Base-by-base conservation (phyloP, 2,329 filamentous ascomycete species). In the Leptosphaerulina australis region DNA sequence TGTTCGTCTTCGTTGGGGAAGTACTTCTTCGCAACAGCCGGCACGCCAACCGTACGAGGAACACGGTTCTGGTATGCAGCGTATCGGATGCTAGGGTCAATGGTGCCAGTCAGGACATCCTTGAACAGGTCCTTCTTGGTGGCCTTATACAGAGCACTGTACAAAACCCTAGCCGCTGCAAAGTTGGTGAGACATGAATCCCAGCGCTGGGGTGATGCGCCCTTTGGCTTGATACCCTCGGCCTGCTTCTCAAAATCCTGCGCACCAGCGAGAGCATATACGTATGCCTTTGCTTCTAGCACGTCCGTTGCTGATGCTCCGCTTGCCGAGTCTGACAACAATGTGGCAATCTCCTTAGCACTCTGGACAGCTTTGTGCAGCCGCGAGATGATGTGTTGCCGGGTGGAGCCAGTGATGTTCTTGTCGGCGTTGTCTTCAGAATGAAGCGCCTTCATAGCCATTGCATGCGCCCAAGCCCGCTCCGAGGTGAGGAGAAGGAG, bases 41-140 rank as follows among this genome's bases (percentile, higher is more conserved):
- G 82, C 38, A 96, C 87, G 2, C 92, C 87, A 44, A 91, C 83
- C 2, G 91, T 96, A 33, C 94, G 86, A 0, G 93, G 89, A 24
- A 96, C 83, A 70, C 93, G 88, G 69, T 91, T 82, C 73, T 96
- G 91, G 71, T 97, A 97, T 14, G 94, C 91, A 26, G 92, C 92
- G 72, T 95, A 97, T 56, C 93, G 87, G 64, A 99, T 90, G 55
- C 91, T 96, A 2, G 92, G 92, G 69, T 99, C 94, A 55, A 96
- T 87, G 4, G 89, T 95, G 63, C 89, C 87, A 37, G 88, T 85
- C 49, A 99, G 77, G 18, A 97, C 81, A 54, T 97, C 93, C 68
- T 89, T 91, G 79, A 90, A 94, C 26, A 88, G 78, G 50, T 96
- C 93, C 54, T 85, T 87, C 68, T 85, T 87, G 55, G 76, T 83